phyloP scores from a whole-genome alignment of 352 stramenopile species.

The Phytophthora quininea region DNA sequence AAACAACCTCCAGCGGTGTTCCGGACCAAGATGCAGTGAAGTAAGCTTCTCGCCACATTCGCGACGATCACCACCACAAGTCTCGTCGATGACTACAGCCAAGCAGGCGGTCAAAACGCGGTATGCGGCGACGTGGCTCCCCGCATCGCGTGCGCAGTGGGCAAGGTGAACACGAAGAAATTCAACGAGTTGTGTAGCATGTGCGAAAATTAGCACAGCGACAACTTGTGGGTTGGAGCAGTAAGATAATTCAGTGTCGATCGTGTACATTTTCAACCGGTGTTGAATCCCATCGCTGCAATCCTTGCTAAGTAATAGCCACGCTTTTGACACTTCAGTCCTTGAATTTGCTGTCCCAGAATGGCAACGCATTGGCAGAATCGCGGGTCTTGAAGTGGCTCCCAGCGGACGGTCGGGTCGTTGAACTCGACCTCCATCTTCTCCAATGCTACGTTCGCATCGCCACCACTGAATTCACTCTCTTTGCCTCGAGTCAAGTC shows the following conservation, averaged over 20 bases:
- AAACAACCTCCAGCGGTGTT: too few relatives aligned
- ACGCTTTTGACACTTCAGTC: too few relatives aligned
- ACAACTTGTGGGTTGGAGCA: not conserved
- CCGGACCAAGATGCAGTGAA: too few relatives aligned
- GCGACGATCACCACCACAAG: too few relatives aligned
- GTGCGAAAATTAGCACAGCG: conserved; percentile 18
- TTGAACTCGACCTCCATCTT: not conserved
- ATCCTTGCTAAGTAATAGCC: too few relatives aligned
- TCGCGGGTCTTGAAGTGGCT: not conserved
- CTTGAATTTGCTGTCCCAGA: not conserved
- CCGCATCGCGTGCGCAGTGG: conserved; percentile 28
- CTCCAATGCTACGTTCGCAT: not conserved
- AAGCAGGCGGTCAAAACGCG: conserved; percentile 16
- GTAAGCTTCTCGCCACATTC: too few relatives aligned
- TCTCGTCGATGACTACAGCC: too few relatives aligned
- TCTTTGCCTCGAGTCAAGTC: not conserved
- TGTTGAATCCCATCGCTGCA: too few relatives aligned
- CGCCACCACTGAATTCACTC: not conserved
- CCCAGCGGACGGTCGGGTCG: not conserved
- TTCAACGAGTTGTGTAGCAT: conserved; percentile 44
- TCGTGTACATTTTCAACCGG: too few relatives aligned
- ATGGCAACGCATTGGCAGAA: conserved; percentile 1
- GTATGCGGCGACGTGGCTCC: conserved; percentile 26
- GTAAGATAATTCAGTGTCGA: too few relatives aligned
- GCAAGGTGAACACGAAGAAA: not conserved